A percentile compares a stretch with the other conserved stretches of the same genome.
These are phyloP conservation scores for Diaporthe destruens DNA, from an alignment of 2,329 filamentous ascomycete genomes.

Conservation along the genomic window DNA sequence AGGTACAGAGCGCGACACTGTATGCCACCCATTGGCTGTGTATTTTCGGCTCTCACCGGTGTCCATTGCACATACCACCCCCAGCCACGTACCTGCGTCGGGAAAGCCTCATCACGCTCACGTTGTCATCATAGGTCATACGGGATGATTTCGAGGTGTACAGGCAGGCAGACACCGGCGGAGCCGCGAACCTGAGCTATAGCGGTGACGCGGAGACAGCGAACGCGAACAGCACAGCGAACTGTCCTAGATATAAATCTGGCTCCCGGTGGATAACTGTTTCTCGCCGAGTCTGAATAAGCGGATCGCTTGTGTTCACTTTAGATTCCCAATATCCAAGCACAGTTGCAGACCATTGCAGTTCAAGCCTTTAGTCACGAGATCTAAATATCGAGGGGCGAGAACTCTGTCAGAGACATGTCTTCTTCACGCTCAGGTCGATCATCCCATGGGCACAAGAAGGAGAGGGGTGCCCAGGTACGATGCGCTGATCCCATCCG, in stretches of 20 bases:
- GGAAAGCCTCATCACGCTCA: constrained; percentile 12
- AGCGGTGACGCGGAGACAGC: not conserved
- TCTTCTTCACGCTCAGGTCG: constrained; percentile 40
- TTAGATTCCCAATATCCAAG: no score
- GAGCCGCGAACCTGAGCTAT: not conserved
- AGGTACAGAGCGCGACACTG: constrained; percentile 1
- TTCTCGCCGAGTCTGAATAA: not conserved
- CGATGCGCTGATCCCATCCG: not conserved
- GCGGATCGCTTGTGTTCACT: not conserved
- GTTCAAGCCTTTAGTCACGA: not conserved
- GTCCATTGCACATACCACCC: not conserved
- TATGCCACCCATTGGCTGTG: not conserved
- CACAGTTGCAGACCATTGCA: not conserved
- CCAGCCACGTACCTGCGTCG: constrained; percentile 27
- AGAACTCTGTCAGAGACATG: constrained; percentile 8
- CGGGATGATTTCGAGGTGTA: constrained; percentile 16
- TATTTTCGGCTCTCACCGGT: constrained; percentile 16
- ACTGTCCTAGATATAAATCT: constrained; percentile 16
- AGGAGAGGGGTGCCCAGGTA: constrained; percentile 40
- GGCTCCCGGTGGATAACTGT: not conserved
- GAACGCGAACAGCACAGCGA: not conserved
- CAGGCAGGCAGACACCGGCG: constrained; percentile 13
- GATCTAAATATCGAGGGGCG: not conserved
- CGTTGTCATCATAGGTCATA: constrained; percentile 29
- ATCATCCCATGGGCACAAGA: constrained; percentile 36